These are phyloP conservation scores for Cercospora brassicicola DNA, from an alignment of 2,329 filamentous ascomycete species.

Conservation along the genomic window DNA sequence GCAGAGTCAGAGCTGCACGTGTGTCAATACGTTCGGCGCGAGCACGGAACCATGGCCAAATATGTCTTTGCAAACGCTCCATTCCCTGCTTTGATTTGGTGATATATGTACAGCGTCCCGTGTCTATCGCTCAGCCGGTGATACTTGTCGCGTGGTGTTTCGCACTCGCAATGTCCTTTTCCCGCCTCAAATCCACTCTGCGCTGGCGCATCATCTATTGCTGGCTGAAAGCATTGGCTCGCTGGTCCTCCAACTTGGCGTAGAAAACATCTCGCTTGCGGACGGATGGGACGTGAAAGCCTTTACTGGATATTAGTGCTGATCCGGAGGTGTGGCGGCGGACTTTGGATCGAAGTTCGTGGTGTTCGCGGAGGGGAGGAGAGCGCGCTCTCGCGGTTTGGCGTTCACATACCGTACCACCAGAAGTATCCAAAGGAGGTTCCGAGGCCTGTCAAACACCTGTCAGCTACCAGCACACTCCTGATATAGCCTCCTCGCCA, in stretches of 20 bases:
- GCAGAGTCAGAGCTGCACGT: neutral
- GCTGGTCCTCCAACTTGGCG: conserved; percentile 63
- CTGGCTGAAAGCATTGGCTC: conserved; percentile 51
- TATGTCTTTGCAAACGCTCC: conserved; percentile 19
- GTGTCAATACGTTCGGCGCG: neutral
- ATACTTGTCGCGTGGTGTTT: conserved; percentile 10
- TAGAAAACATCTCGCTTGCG: conserved; percentile 65
- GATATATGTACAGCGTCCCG: conserved; percentile 24
- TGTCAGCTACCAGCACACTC: conserved; percentile 5
- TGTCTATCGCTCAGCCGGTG: neutral
- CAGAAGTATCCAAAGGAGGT: conserved; percentile 63
- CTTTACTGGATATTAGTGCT: conserved; percentile 39
- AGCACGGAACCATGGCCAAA: neutral
- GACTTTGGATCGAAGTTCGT: neutral
- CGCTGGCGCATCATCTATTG: conserved; percentile 4
- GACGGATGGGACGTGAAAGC: conserved; percentile 65
- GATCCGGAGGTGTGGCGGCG: conserved; percentile 4
- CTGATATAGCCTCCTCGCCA: neutral
- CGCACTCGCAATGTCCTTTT: conserved; percentile 6
- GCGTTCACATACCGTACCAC: conserved; percentile 61
- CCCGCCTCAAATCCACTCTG: neutral
- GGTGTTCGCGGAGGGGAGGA: neutral
- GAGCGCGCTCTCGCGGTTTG: conserved; percentile 2
- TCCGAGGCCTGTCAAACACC: conserved; percentile 56
- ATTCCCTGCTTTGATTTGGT: conserved; percentile 16